Evolutionary conservation across 23 red algal genomes (phyloP).

Genomic region (Gracilaria gracilis): DNA sequence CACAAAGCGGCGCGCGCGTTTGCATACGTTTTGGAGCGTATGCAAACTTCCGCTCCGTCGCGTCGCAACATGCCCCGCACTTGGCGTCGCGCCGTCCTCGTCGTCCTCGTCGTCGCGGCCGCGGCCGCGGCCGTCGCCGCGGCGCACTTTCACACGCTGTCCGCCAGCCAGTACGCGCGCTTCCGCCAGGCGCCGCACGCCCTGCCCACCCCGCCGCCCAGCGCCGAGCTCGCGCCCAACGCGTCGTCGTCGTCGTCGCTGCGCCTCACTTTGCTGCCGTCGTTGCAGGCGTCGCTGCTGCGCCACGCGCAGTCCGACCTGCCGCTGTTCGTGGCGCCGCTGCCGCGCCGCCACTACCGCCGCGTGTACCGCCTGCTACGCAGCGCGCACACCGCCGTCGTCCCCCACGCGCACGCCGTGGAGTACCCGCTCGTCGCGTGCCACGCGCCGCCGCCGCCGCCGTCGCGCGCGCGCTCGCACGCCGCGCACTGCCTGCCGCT

Average conservation of each 20-base stretch:
- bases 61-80: not conserved
- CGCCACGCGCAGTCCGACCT: not conserved
- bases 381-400: not conserved
- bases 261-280: not conserved
- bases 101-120: not conserved
- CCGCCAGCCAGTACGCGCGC: not conserved
- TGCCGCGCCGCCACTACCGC: not conserved
- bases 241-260: not conserved
- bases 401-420: not conserved
- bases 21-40: not conserved
- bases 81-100: no score
- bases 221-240: not conserved
- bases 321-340: not conserved
- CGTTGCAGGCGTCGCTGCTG: not conserved
- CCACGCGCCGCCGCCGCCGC: not conserved
- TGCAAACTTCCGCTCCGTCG: not conserved
- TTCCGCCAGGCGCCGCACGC: not conserved
- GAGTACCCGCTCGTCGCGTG: not conserved
- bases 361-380: not conserved
- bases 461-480: not conserved
- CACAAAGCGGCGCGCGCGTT: no score
- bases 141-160: not conserved
- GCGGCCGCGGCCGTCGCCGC: not conserved
- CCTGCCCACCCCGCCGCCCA: not conserved
- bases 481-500: not conserved